These are phyloP conservation scores for Botrytis tulipae DNA, from an alignment of 2,329 filamentous ascomycete species.

Conservation along the genomic window DNA sequence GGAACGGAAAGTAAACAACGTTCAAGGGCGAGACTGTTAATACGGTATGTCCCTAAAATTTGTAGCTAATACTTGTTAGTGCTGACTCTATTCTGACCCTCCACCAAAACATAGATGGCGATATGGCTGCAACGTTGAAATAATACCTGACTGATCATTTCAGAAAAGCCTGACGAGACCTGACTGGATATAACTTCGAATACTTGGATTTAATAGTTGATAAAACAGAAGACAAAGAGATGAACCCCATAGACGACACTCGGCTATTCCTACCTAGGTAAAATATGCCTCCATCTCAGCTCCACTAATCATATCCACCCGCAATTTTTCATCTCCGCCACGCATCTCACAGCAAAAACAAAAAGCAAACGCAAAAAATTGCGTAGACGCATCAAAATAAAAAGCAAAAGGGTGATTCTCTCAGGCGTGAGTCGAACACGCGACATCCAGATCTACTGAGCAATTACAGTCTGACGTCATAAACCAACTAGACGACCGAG, in stretches of 20 bases:
- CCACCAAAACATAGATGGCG: neutral
- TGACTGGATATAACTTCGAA: neutral
- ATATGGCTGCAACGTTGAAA: neutral
- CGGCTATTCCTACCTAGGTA: too few species aligned
- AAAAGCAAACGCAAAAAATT: neutral
- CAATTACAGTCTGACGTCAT: slow-evolving; percentile 18
- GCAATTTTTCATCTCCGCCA: neutral
- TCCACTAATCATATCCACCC: neutral
- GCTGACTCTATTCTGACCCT: neutral
- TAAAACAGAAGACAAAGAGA: neutral
- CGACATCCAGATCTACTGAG: slow-evolving; percentile 13
- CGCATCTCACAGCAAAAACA: neutral
- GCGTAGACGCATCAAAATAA: too few species aligned
- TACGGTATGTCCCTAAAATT: too few species aligned
- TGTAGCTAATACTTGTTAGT: too few species aligned
- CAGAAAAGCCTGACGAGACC: too few species aligned
- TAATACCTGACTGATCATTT: neutral
- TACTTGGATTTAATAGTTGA: neutral
- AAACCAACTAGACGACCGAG: slow-evolving; percentile 20
- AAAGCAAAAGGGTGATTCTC: neutral
- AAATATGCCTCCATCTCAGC: neutral
- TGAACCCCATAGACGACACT: neutral
- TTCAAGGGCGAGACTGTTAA: too few species aligned
- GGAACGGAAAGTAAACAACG: too few species aligned
- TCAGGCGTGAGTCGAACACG: slow-evolving; percentile 15